Evolutionary conservation across 129 eudicot species (phyloP), one percentile per base, ranked within the genome.

Genomic region (Ambrosia artemisiifolia): DNA sequence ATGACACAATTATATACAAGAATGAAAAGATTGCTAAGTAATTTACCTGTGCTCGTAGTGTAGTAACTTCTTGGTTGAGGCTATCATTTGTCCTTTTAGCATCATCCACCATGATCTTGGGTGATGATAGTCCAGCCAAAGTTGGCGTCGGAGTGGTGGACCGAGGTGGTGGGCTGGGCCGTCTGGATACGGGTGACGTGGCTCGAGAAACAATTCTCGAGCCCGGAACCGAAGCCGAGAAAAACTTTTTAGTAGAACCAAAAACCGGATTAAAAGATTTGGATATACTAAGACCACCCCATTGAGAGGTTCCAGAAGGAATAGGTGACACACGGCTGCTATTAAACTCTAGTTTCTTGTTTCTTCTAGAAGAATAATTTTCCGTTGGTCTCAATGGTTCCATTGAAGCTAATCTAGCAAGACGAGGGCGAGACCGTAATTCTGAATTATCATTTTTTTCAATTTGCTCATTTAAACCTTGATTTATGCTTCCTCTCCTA

Each of bases 31-130:
- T 42, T 42, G 57, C 48, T 43, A 66, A 19, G 67, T 55, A 30
- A 59, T 14, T 30, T 78, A 95, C 99, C 97, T 90, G 97, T 75
- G 91, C 74, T 80, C 66, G 84, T 53, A 95, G 84, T 75, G 63
- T 68, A 49, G 78, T 75, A 54, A 88, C 81, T 78, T 95, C 99
- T 75, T 79, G 80, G 76, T 78, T 81, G 72, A 84, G 79, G 48
- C 65, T 79, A 74, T 81, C 89, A 86, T 84, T 83, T 57, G 49
- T 63, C 50, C 67, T 81, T 82, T 74, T 83, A 73, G 89, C 36
- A 75, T 78, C 86, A 71, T 78, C 79, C 30, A 75, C 50, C 66
- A 76, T 20, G 50, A 77, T 75, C 82, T 85, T 89, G 19, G 83
- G 75, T 62, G 88, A 63, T 24, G 75, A 67, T 44, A 71, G 20